phyloP scores from a whole-genome alignment of 2,329 filamentous ascomycete species.

The Hawksworthiomyces lignivorus region DNA sequence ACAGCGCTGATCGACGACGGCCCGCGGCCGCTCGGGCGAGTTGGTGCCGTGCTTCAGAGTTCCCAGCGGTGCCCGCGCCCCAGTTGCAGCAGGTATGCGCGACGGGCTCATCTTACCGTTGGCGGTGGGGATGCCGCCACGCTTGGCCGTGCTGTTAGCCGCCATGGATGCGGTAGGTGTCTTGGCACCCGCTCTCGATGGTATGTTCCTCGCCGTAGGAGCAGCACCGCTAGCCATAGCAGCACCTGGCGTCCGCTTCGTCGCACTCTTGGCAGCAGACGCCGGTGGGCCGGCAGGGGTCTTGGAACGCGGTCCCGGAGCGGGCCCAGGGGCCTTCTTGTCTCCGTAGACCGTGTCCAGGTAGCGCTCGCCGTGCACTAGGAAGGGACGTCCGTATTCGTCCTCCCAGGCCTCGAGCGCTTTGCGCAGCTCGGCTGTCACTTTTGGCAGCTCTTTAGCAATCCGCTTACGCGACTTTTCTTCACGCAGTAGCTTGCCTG shows the following conservation, averaged over 20 bases:
- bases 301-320: conserved; percentile 61
- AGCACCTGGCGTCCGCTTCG: conserved; percentile 16
- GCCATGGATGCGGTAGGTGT: conserved; percentile 51
- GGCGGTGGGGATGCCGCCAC: conserved; percentile 17
- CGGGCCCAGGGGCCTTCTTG: conserved; percentile 25
- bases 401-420: conserved; percentile 84
- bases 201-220: conserved; percentile 15
- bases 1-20: conserved; percentile 35
- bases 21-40: conserved; percentile 65
- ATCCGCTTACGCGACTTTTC: conserved; percentile 99
- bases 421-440: conserved; percentile 75
- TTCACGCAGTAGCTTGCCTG: conserved; percentile 84
- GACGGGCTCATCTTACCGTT: conserved; percentile 48
- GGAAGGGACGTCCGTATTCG: conserved; percentile 86
- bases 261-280: conserved; percentile 6
- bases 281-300: conserved; percentile 56
- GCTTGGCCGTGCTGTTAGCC: conserved; percentile 24
- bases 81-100: conserved; percentile 50
- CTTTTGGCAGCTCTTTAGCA: conserved; percentile 88
- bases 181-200: conserved; percentile 39
- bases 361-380: conserved; percentile 87
- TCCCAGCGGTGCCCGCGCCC: conserved; percentile 54
- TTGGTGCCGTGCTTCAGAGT: conserved; percentile 65
- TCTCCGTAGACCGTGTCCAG: conserved; percentile 71
- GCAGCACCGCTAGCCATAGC: conserved; percentile 7